These are phyloP conservation scores for Nicotiana undulata DNA, from an alignment of 257 asterid genomes.

Conservation along the genomic window DNA sequence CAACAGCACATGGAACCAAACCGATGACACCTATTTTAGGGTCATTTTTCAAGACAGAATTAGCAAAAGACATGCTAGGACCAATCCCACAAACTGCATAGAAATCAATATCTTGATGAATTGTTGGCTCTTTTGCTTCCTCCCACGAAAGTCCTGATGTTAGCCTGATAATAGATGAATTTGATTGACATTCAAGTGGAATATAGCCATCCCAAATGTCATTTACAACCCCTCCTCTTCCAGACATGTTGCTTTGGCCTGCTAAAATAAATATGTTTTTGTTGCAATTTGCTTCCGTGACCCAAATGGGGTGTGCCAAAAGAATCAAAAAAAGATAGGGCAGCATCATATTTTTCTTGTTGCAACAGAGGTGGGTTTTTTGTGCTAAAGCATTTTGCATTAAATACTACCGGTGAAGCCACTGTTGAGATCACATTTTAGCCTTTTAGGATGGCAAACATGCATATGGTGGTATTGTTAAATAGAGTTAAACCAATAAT, in stretches of 20 bases:
- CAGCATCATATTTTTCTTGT: background rate
- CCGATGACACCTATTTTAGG: slow-evolving; percentile 2
- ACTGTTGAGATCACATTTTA: no score
- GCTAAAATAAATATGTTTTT: slow-evolving; percentile 2
- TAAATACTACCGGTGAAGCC: no score
- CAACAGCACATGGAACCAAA: slow-evolving; percentile 11
- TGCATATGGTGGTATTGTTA: background rate
- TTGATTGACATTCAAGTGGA: background rate
- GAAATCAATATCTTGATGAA: slow-evolving; percentile 5
- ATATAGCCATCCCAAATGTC: background rate
- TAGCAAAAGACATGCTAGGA: slow-evolving; percentile 8
- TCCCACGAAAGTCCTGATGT: slow-evolving; percentile 1
- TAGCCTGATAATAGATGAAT: background rate
- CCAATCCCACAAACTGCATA: slow-evolving; percentile 3
- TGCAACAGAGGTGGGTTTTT: background rate
- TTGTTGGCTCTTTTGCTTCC: background rate
- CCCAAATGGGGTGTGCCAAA: background rate
- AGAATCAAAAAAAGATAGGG: background rate
- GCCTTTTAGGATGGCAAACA: no score
- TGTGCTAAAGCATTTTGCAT: no score
- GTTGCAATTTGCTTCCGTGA: background rate
- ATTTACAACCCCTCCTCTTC: slow-evolving; percentile 1
- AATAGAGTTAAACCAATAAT: no score
- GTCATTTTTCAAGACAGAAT: background rate
- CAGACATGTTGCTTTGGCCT: slow-evolving; percentile 15